These are phyloP conservation scores for Onygenales sp. DNA, from an alignment of 2,329 filamentous ascomycete species.

Conservation along the genomic window DNA sequence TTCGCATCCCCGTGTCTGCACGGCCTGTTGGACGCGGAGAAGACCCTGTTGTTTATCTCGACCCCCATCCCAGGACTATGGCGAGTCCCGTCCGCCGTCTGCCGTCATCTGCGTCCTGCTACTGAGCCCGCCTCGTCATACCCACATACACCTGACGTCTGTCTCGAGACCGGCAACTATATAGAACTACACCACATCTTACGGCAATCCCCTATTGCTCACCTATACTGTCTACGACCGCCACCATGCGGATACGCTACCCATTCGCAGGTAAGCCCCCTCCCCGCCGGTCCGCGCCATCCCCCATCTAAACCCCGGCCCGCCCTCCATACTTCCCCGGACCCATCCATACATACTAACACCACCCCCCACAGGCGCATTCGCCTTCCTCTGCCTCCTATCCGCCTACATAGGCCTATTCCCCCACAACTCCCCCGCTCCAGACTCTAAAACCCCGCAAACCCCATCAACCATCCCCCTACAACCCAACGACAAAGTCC, in stretches of 20 bases:
- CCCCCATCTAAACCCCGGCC: not conserved
- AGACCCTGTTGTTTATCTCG: not conserved
- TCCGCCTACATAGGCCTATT: conserved; percentile 75
- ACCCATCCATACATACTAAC: conserved; percentile 9
- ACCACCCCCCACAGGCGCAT: conserved; percentile 47
- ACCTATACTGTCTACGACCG: not conserved
- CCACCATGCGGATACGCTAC: conserved; percentile 70
- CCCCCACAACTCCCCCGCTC: conserved; percentile 29
- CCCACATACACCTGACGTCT: not conserved
- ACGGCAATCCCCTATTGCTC: too few species aligned
- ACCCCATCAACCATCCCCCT: conserved; percentile 33
- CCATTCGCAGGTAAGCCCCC: conserved; percentile 67
- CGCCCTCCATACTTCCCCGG: not conserved
- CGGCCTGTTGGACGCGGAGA: not conserved
- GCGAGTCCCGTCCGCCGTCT: not conserved
- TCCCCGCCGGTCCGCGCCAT: not conserved
- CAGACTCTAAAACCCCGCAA: conserved; percentile 17
- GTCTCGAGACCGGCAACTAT: not conserved
- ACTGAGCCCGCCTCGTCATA: not conserved
- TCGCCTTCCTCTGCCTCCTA: conserved; percentile 57
- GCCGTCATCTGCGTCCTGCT: not conserved
- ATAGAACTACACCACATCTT: too few species aligned
- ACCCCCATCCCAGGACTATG: not conserved
- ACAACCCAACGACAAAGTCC: conserved; percentile 75
- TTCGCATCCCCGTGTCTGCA: too few species aligned